Evolutionary conservation across 1,284 basidiomycete species (phyloP).

Genomic region (Ustilago bromivora): DNA sequence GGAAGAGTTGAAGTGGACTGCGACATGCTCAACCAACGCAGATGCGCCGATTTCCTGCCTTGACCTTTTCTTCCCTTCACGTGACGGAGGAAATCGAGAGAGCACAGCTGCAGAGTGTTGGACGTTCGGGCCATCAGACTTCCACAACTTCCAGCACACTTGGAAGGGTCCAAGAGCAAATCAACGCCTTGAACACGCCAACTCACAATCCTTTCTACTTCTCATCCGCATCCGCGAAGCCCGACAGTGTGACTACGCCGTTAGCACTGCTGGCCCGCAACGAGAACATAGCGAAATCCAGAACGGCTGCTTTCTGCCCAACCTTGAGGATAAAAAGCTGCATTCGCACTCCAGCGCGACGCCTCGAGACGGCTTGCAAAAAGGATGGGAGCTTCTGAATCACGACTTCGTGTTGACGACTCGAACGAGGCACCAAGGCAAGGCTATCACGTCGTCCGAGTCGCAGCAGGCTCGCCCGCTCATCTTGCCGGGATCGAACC

Average conservation of each 20-base stretch:
- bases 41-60: constrained; percentile 27
- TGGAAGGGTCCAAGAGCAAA: constrained; percentile 4
- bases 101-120: constrained; percentile 26
- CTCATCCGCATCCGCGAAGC: neutral
- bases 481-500: constrained; percentile 88
- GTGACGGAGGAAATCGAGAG: constrained; percentile 23
- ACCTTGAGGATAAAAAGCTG: neutral
- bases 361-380: neutral
- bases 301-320: neutral
- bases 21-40: constrained; percentile 16
- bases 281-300: neutral
- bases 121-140: constrained; percentile 36
- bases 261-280: neutral
- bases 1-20: constrained; percentile 15
- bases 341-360: neutral
- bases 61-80: constrained; percentile 25
- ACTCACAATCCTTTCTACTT: neutral
- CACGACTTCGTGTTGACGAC: constrained; percentile 42
- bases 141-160: constrained; percentile 13
- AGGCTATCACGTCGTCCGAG: constrained; percentile 69
- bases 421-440: constrained; percentile 58
- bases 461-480: constrained; percentile 69
- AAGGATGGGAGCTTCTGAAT: constrained; percentile 49
- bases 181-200: neutral
- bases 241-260: neutral